Evolutionary conservation across 2,329 filamentous ascomycete species (phyloP).

Genomic region (Fusarium acutatum): DNA sequence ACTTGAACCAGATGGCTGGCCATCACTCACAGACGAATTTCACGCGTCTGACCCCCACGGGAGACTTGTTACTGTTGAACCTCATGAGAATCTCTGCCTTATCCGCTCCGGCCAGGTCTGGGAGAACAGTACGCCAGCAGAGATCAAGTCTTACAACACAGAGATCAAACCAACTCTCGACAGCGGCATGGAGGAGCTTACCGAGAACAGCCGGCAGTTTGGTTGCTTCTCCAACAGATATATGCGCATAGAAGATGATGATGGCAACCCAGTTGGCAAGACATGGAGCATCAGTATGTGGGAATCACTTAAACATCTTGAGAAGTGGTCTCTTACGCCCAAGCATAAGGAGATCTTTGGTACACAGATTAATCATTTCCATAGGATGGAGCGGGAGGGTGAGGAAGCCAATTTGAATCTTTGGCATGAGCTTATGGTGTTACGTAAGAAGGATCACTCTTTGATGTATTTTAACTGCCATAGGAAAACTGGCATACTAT

Average conservation of each 20-base stretch:
- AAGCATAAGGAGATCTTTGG: background rate
- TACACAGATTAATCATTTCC: background rate
- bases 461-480: background rate
- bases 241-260: accelerated
- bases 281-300: background rate
- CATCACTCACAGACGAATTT: background rate
- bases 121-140: background rate
- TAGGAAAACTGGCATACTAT: accelerated
- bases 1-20: background rate
- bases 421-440: background rate
- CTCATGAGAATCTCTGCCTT: accelerated
- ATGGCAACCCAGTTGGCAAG: accelerated
- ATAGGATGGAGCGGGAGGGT: background rate
- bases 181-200: background rate
- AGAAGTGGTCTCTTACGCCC: background rate
- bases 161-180: background rate
- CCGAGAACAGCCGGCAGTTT: accelerated
- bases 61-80: accelerated
- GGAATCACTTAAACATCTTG: background rate
- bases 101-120: background rate
- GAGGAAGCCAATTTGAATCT: accelerated
- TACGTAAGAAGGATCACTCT: accelerated
- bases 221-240: background rate
- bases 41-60: too few relatives aligned
- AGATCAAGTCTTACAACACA: accelerated